phyloP scores from a whole-genome alignment of 805 yeast species.

The Priceomyces medius region DNA sequence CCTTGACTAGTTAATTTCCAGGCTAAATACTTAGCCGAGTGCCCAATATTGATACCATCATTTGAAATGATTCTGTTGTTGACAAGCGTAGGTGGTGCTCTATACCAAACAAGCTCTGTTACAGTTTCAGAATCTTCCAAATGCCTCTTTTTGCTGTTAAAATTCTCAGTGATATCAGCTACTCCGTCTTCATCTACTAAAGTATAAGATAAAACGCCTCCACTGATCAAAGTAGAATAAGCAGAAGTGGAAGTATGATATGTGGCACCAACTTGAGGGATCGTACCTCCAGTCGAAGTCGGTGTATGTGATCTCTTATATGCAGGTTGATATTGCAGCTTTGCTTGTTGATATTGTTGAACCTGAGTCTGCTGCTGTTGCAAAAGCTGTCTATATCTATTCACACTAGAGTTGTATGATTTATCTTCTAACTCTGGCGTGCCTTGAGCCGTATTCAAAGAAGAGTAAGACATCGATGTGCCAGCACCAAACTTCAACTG shows the following conservation, averaged over 20 bases:
- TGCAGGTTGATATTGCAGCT: conserved; percentile 11
- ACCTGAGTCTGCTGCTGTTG: conserved; percentile 18
- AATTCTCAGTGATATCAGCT: conserved; percentile 18
- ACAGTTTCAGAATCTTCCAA: conserved; percentile 15
- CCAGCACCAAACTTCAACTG: conserved; percentile 39
- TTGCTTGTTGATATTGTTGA: conserved; percentile 18
- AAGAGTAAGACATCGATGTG: conserved; percentile 20
- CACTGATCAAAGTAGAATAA: conserved; percentile 36
- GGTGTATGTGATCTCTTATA: conserved; percentile 15
- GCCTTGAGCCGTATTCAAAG: conserved; percentile 9
- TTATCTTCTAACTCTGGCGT: conserved; percentile 9
- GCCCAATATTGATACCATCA: conserved; percentile 51
- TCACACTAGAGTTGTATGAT: conserved; percentile 12
- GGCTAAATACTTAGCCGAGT: conserved; percentile 71
- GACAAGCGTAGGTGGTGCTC: conserved; percentile 58
- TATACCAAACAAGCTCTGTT: conserved; percentile 55
- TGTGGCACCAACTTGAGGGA: conserved; percentile 12
- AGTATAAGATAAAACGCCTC: conserved; percentile 39
- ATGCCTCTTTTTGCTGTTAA: conserved; percentile 25
- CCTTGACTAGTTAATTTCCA: conserved; percentile 22
- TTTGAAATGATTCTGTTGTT: conserved; percentile 15
- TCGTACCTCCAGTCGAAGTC: conserved; percentile 4
- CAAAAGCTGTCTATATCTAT: conserved; percentile 11
- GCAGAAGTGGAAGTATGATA: conserved; percentile 32
- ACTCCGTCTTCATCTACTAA: conserved; percentile 19